phyloP scores from a whole-genome alignment of 1,284 basidiomycete species.

The Leccinum pachyderme region DNA sequence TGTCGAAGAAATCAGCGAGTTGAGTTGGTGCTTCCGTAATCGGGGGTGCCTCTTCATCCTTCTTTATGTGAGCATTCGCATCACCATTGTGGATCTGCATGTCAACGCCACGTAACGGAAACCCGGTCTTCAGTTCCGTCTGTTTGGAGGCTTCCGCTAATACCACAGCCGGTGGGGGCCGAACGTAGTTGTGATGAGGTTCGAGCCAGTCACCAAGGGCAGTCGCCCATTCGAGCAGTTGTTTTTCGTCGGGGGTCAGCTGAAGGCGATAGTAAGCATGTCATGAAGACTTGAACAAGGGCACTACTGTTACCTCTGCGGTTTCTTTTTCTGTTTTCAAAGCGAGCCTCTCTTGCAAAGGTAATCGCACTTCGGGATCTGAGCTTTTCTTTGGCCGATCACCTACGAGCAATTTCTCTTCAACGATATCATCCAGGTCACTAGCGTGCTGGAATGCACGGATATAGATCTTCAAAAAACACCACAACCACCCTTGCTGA shows the following conservation, averaged over 20 bases:
- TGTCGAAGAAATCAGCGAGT: conserved; percentile 59
- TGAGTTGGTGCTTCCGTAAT: conserved; percentile 58
- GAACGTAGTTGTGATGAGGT: conserved; percentile 67
- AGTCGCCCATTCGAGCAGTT: conserved; percentile 55
- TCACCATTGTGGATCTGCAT: conserved; percentile 44
- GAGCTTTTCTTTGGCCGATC: conserved; percentile 68
- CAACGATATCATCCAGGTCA: conserved; percentile 71
- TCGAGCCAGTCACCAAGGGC: conserved; percentile 70
- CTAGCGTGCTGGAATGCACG: conserved; percentile 71
- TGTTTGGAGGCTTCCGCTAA: conserved; percentile 71
- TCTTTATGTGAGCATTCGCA: conserved; percentile 55
- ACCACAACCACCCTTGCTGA: conserved; percentile 66
- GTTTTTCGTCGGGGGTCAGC: conserved; percentile 63
- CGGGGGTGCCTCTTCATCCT: conserved; percentile 64
- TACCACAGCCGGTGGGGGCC: conserved; percentile 65
- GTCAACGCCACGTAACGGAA: conserved; percentile 62
- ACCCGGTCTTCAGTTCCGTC: conserved; percentile 65
- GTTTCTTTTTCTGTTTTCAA: conserved; percentile 51
- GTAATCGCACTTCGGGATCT: conserved; percentile 47
- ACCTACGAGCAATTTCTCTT: conserved; percentile 74
- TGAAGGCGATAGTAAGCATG: conserved; percentile 28
- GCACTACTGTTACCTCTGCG: conserved; percentile 44
- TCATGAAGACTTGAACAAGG: not conserved
- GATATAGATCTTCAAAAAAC: conserved; percentile 75
- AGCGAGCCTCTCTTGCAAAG: conserved; percentile 56